Evolutionary conservation across 768 basidiomycete species (phyloP).

Genomic region (Phanerodontia chrysosporium): DNA sequence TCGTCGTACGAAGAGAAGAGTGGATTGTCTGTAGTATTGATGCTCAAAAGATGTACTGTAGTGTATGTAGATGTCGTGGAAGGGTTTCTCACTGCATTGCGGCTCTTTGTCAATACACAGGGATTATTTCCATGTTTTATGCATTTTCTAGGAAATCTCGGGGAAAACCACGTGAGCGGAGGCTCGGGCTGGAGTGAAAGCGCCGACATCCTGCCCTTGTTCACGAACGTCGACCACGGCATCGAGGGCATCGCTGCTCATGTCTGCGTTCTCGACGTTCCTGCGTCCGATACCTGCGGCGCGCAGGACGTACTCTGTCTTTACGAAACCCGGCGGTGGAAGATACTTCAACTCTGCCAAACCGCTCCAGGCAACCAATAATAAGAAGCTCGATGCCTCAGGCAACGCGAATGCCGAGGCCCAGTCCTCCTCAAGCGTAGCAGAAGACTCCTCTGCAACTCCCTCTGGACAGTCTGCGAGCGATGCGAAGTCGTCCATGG

Average conservation of each 20-base stretch:
- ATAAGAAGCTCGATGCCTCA: constrained; percentile 30
- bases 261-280: constrained; percentile 49
- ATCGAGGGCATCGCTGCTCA: constrained; percentile 15
- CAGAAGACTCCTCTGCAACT: constrained; percentile 8
- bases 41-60: too few species aligned
- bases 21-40: too few species aligned
- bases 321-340: constrained; percentile 72
- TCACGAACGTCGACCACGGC: constrained; percentile 7
- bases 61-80: too few species aligned
- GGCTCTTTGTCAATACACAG: too few species aligned
- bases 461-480: not conserved
- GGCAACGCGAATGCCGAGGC: constrained; percentile 15
- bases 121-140: too few species aligned
- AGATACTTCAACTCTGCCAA: constrained; percentile 75
- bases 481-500: constrained; percentile 6
- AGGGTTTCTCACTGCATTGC: too few species aligned
- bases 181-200: not conserved
- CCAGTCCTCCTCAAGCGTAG: not conserved
- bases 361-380: constrained; percentile 34
- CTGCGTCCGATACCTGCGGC: constrained; percentile 43
- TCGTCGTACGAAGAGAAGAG: too few species aligned
- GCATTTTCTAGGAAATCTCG: not conserved
- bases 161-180: not conserved
- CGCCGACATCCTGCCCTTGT: constrained; percentile 1
- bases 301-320: constrained; percentile 67